Conservation (phyloP, 2,329 filamentous ascomycete species). For the Fusarium cicatricum region DNA sequence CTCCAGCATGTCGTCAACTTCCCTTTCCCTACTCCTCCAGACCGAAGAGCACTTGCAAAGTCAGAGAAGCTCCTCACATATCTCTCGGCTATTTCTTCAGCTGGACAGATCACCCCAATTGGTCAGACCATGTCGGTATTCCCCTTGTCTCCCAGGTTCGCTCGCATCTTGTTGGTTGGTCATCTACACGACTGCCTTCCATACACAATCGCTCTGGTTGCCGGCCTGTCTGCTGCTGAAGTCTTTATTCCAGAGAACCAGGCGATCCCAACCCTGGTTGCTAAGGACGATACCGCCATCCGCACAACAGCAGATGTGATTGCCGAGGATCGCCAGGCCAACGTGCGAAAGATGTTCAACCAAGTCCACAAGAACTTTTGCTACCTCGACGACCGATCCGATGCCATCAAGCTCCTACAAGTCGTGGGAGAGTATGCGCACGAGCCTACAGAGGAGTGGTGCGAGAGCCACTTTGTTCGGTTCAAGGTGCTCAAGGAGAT, state of each 20-base stretch:
- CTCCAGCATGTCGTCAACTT: slow-evolving; percentile 91
- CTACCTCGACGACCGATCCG: slow-evolving; percentile 81
- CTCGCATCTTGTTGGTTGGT: slow-evolving; percentile 90
- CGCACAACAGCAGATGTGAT: slow-evolving; percentile 73
- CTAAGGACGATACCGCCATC: slow-evolving; percentile 57
- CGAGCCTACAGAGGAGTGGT: slow-evolving; percentile 76
- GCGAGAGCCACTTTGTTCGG: slow-evolving; percentile 82
- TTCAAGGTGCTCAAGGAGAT: slow-evolving; percentile 89
- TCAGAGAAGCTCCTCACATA: slow-evolving; percentile 89
- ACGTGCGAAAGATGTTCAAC: slow-evolving; percentile 68
- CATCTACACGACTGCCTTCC: slow-evolving; percentile 82
- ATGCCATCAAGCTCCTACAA: slow-evolving; percentile 90
- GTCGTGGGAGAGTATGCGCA: slow-evolving; percentile 88
- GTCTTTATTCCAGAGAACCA: slow-evolving; percentile 86
- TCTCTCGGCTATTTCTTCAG: slow-evolving; percentile 77
- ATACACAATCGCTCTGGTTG: slow-evolving; percentile 88
- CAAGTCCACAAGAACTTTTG: slow-evolving; percentile 81
- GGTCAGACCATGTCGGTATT: slow-evolving; percentile 88
- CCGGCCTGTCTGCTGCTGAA: slow-evolving; percentile 87
- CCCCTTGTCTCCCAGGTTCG: slow-evolving; percentile 88
- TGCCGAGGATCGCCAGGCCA: slow-evolving; percentile 74
- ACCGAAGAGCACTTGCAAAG: slow-evolving; percentile 76
- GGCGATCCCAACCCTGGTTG: slow-evolving; percentile 66
- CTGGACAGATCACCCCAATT: slow-evolving; percentile 78
- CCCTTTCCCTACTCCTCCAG: slow-evolving; percentile 92